Conservation (phyloP, 345 rosid genomes). For the Adansonia digitata region DNA sequence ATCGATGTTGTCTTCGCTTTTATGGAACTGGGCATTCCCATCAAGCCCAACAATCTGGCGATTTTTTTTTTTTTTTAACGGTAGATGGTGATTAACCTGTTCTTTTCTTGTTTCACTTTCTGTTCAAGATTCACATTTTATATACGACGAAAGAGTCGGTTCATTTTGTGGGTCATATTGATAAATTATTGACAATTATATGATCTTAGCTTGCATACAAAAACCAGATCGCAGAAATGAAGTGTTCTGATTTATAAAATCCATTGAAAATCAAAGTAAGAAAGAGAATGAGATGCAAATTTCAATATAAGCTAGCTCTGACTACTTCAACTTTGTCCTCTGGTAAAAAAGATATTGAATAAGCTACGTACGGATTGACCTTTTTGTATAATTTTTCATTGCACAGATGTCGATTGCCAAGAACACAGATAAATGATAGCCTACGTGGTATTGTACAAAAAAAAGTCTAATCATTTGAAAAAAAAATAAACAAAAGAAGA, state of each 20-base stretch:
- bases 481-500: not conserved
- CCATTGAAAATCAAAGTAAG: not conserved
- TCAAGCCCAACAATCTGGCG: not conserved
- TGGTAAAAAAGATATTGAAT: conserved; percentile 3
- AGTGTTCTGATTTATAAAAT: not conserved
- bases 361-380: conserved; percentile 15
- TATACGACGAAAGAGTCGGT: not conserved
- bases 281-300: too few species aligned
- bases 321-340: conserved; percentile 18
- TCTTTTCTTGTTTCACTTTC: not conserved
- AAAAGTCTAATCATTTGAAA: conserved; percentile 2
- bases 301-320: conserved; percentile 17
- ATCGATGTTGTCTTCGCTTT: not conserved
- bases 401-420: not conserved
- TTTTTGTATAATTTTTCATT: not conserved
- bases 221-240: too few species aligned
- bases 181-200: too few species aligned
- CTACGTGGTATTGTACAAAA: too few species aligned
- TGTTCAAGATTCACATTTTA: not conserved
- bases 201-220: too few species aligned
- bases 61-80: too few species aligned
- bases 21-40: not conserved
- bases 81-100: not conserved
- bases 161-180: not conserved
- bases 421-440: too few species aligned